Base-by-base conservation (phyloP, 176 grass and related monocot species). In the Thinopyrum elongatum region DNA sequence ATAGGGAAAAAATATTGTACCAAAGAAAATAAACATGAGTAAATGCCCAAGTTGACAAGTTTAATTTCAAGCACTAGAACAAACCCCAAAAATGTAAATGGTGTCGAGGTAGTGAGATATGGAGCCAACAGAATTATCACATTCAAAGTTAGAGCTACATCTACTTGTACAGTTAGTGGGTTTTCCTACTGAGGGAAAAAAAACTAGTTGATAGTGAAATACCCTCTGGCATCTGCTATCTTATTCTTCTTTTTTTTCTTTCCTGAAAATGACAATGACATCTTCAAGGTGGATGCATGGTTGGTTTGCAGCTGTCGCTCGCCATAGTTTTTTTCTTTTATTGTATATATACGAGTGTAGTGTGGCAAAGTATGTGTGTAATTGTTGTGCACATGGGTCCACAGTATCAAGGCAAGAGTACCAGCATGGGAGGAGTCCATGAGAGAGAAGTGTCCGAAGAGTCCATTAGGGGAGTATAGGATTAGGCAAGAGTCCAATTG, bases 181-280 rank as follows among this genome's bases (percentile, higher is more conserved):
- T n/a, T 65, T 89, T 25, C 26, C 65, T 65, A 25, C 8, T 9
- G 17, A 70, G 23, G 10, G 12, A 9, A 23, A 14, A 80, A 53
- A 34, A 25, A 69, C 4, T 87, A 87, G 13, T 77, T 82, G 33
- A 68, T 59, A 60, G 25, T 19, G 14, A 41, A 76, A 67, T 29
- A 11, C 38, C 13, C 3, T 21, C 38, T 66, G 36, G 17, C 13
- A 23, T 46, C 67, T 47, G 36, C 17, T 8, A 31, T 46, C 67
- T 2, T 47, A 51, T 75, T 51, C 26, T 51, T 75, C 14, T 53
- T 53, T 17, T 17, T 74, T 75, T 27, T 51, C 61, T 60, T 60
- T 76, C 75, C 3, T 66, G 34, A 10, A 5, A 33, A 79, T 71
- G 31, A 1, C 51, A 44, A 23, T 61, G 76, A 8, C 7, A 80